A percentile compares a stretch with the other conserved stretches of the same genome.
These are phyloP conservation scores for Termitomyces eurrhizus DNA, from an alignment of 768 basidiomycete species.

Conservation along the genomic window DNA sequence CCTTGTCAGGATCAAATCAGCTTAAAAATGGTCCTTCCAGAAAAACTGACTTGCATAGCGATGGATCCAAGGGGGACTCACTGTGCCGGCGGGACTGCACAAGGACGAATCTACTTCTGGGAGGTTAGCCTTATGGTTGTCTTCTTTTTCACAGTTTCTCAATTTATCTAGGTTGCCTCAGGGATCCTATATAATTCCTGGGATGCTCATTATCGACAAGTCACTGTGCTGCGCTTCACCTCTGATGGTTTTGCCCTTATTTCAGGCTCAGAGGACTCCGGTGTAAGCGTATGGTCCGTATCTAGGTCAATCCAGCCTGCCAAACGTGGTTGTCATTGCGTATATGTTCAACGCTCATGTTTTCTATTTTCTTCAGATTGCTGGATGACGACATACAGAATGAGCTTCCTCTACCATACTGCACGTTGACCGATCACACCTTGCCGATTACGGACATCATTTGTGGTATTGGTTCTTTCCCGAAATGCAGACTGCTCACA, in stretches of 20 bases:
- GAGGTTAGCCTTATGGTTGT: constrained; percentile 51
- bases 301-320: constrained; percentile 57
- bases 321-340: constrained; percentile 1
- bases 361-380: constrained; percentile 45
- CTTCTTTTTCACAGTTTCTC: neutral
- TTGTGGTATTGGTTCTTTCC: constrained; percentile 79
- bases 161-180: constrained; percentile 66
- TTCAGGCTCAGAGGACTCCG: constrained; percentile 89
- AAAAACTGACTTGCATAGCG: constrained; percentile 80
- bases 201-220: constrained; percentile 93
- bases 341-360: neutral
- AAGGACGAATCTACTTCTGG: constrained; percentile 94
- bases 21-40: constrained; percentile 83
- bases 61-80: constrained; percentile 69
- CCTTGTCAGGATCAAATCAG: constrained; percentile 78
- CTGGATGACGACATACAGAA: constrained; percentile 72
- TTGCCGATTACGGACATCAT: constrained; percentile 80
- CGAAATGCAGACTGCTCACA: constrained; percentile 72
- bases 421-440: constrained; percentile 86
- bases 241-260: constrained; percentile 75
- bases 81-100: constrained; percentile 84
- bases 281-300: constrained; percentile 85
- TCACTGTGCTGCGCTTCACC: constrained; percentile 81
- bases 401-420: constrained; percentile 73
- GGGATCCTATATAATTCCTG: constrained; percentile 89